Base-by-base conservation (phyloP, 2,329 filamentous ascomycete genomes). In the Aspergillus sp. region DNA sequence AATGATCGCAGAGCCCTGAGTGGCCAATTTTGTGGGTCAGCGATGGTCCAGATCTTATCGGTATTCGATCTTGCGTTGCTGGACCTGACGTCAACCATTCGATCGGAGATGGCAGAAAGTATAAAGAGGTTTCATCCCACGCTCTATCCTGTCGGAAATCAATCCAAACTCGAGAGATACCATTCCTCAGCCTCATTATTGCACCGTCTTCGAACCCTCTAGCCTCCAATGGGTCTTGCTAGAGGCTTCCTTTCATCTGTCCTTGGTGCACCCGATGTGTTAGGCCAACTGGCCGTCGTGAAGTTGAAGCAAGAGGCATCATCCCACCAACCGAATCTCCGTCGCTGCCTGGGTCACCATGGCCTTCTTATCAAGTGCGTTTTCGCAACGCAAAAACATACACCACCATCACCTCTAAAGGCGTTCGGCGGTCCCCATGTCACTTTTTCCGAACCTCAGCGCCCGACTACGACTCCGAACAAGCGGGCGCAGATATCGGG, bases 271-370 rank as follows among this genome's bases (percentile, higher is more conserved):
- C 47, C 61, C 7, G 48, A 57, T 11, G 38, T 60, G 7, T 46
- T 63, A 8, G 56, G 61, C 3, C 54, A 61, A 23, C 38, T 66
- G 30, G 65, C 61, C n/a, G 54, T 51, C 15, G 56, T 67, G n/a
- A 68, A 67, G 43, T 52, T 68, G 4, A 59, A 60, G 38, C 57
- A 56, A 47, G 66, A 67, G 45, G 17, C 43, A 4, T 54, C 13
- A 34, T 30, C 28, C 22, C 52, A 22, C 48, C 61, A 25, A 41
- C 54, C 19, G 50, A 56, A n/a, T n/a, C 45, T 8, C 15, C 43
- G 15, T 7, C 22, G 5, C 45, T 47, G 22, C 19, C 48, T 28
- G 22, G 48, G 9, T 56, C 28, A 23, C 9, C 50, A 15, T 28
- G 25, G 43, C 41, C 53, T 68, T 23, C 62, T 64, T 28, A 59